phyloP scores from a whole-genome alignment of 1,139 yeast species.

The Candida pseudoviswanathii region DNA sequence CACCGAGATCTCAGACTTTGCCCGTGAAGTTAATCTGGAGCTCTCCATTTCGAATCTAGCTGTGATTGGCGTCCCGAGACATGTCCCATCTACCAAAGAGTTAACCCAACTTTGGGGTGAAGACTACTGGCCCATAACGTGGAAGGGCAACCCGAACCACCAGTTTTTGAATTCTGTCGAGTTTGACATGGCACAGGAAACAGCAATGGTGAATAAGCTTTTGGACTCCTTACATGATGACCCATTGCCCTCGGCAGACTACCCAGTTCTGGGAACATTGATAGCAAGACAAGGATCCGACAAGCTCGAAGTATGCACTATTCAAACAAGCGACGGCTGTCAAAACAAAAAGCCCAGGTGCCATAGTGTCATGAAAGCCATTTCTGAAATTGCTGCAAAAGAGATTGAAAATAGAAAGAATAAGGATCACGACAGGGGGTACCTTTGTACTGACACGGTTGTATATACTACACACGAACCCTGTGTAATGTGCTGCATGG shows the following conservation, averaged over 20 bases:
- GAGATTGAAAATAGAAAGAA: conserved; percentile 40
- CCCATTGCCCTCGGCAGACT: neutral
- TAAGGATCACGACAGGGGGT: conserved; percentile 29
- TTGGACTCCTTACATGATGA: conserved; percentile 14
- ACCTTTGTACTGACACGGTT: conserved; percentile 74
- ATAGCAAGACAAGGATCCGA: conserved; percentile 9
- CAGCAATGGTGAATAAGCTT: conserved; percentile 35
- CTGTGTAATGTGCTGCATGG: conserved; percentile 97
- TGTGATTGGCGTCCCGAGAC: conserved; percentile 32
- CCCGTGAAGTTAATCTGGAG: conserved; percentile 18
- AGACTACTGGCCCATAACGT: conserved; percentile 80
- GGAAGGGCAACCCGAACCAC: conserved; percentile 91
- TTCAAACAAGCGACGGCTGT: conserved; percentile 25
- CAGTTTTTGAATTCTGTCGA: conserved; percentile 61
- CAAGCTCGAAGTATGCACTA: conserved; percentile 16
- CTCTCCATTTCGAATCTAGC: conserved; percentile 15
- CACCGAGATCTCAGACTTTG: conserved; percentile 17
- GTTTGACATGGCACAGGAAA: conserved; percentile 50
- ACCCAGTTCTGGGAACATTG: conserved; percentile 9
- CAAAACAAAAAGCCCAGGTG: conserved; percentile 47
- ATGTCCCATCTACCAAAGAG: conserved; percentile 58
- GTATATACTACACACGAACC: conserved; percentile 95
- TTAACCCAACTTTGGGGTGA: conserved; percentile 64
- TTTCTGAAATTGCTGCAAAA: conserved; percentile 56
- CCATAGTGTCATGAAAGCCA: conserved; percentile 78